Evolutionary conservation across 2,329 filamentous ascomycete genomes (phyloP).

Genomic region (Penicillium oxalicum): DNA sequence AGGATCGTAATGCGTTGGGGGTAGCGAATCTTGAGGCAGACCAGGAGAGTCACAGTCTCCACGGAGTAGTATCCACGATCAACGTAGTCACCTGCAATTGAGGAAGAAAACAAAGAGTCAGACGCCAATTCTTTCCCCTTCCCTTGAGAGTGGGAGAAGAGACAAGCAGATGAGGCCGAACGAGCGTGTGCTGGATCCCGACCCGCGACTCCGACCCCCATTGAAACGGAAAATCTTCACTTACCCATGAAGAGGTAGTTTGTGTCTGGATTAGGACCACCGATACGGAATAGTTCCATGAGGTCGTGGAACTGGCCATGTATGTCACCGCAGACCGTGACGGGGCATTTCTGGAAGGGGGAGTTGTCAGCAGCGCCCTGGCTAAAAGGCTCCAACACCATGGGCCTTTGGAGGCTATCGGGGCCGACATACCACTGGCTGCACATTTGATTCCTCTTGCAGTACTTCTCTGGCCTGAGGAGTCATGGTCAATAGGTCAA

Average conservation of each 20-base stretch:
- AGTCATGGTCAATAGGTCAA: slow-evolving; percentile 14
- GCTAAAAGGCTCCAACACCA: slow-evolving; percentile 2
- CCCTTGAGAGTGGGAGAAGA: too few relatives aligned
- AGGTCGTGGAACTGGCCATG: slow-evolving; percentile 98
- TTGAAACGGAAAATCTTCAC: slow-evolving; percentile 23
- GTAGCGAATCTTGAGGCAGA: slow-evolving; percentile 96
- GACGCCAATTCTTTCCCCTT: background rate
- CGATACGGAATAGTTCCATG: slow-evolving; percentile 99
- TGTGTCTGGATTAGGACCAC: slow-evolving; percentile 93
- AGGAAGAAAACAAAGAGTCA: background rate
- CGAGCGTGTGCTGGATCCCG: slow-evolving; percentile 1
- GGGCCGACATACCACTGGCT: slow-evolving; percentile 74
- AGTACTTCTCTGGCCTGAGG: slow-evolving; percentile 84
- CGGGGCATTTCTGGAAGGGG: slow-evolving; percentile 80
- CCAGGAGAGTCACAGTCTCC: slow-evolving; percentile 93
- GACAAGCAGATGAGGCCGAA: background rate
- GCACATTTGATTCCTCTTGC: slow-evolving; percentile 96
- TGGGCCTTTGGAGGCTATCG: slow-evolving; percentile 15
- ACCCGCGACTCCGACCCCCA: slow-evolving; percentile 9
- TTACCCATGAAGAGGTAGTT: slow-evolving; percentile 99
- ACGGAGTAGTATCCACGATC: slow-evolving; percentile 98
- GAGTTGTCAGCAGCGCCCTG: slow-evolving; percentile 15
- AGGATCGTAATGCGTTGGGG: slow-evolving; percentile 97
- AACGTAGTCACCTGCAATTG: slow-evolving; percentile 77
- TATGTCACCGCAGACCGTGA: slow-evolving; percentile 98